Conservation (phyloP, 768 basidiomycete genomes). For the Zangia roseola region DNA sequence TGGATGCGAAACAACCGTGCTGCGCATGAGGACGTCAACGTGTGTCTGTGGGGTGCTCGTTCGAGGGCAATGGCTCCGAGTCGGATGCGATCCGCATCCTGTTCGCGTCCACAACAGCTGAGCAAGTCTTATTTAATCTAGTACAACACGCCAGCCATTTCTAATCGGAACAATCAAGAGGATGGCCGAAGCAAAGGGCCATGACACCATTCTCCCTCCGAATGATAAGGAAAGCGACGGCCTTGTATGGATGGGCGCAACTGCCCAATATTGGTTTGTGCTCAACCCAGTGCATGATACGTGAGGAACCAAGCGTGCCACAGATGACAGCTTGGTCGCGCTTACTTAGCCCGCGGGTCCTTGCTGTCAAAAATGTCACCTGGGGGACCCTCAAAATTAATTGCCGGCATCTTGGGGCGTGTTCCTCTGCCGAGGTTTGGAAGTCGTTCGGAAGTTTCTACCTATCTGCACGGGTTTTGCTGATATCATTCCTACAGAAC, state of each 20-base stretch:
- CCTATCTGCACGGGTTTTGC: no score
- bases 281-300: no score
- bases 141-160: background rate
- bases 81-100: background rate
- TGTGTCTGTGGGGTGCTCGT: background rate
- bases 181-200: background rate
- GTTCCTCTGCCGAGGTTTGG: conserved; percentile 1
- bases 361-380: background rate
- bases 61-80: no score
- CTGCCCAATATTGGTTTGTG: background rate
- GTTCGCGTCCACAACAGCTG: background rate
- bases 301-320: conserved; percentile 1
- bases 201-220: no score
- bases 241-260: background rate
- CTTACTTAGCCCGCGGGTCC: background rate
- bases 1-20: background rate
- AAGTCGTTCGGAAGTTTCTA: no score
- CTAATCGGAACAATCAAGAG: background rate
- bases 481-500: no score
- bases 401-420: conserved; percentile 10
- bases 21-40: background rate
- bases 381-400: background rate
- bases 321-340: background rate
- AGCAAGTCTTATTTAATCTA: conserved; percentile 6
- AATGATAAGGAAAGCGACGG: background rate